These are phyloP conservation scores for Fragaria iinumae DNA, from an alignment of 306 rosid genomes.

Conservation along the genomic window DNA sequence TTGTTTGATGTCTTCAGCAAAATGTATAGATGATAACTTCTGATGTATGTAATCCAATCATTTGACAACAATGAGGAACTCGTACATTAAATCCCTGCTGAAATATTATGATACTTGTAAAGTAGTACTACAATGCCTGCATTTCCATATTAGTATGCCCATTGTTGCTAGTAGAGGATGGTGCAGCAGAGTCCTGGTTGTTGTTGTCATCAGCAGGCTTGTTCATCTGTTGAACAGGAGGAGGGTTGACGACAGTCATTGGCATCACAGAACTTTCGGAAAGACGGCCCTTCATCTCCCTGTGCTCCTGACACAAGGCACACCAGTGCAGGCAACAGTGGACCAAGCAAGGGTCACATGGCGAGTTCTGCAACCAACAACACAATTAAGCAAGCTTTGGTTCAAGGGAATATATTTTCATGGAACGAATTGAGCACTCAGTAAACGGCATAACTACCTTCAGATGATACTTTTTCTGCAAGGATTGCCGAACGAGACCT, in stretches of 20 bases:
- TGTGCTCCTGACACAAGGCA: slow-evolving; percentile 95
- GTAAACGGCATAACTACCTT: slow-evolving; percentile 43
- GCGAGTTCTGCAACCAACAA: slow-evolving; percentile 64
- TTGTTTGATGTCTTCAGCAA: not conserved
- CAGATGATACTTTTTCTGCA: slow-evolving; percentile 92
- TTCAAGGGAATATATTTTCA: not conserved
- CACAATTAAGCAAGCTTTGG: not conserved
- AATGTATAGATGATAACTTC: not conserved
- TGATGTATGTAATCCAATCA: slow-evolving; percentile 10
- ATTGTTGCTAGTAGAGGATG: slow-evolving; percentile 46
- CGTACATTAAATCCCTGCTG: slow-evolving; percentile 12
- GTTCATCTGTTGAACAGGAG: slow-evolving; percentile 82
- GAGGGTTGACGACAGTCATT: slow-evolving; percentile 82
- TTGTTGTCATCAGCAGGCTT: slow-evolving; percentile 37
- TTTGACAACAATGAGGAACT: slow-evolving; percentile 6
- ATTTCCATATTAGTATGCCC: slow-evolving; percentile 75
- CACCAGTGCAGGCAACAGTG: slow-evolving; percentile 98
- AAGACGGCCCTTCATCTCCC: slow-evolving; percentile 89
- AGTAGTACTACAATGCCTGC: slow-evolving; percentile 57
- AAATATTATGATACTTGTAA: slow-evolving; percentile 5
- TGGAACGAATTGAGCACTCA: not conserved
- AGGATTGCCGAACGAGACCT: slow-evolving; percentile 81
- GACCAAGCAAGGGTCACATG: slow-evolving; percentile 85
- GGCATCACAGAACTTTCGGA: slow-evolving; percentile 54
- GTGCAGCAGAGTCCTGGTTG: slow-evolving; percentile 35